Evolutionary conservation across 1,284 basidiomycete species (phyloP).

Genomic region (Sporisorium iseilematis-ciliati): DNA sequence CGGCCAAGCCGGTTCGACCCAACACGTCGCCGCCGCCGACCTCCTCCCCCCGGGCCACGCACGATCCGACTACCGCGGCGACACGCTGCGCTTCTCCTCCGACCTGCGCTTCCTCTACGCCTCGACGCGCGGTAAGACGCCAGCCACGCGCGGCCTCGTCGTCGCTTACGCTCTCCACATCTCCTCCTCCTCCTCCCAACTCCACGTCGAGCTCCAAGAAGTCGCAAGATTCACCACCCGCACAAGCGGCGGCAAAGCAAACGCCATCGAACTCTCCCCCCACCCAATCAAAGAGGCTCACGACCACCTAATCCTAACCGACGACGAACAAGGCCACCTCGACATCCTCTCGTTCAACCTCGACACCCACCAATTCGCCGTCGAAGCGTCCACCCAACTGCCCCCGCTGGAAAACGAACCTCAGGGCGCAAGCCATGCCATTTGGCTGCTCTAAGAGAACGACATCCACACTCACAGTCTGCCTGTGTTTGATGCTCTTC

Average conservation of each 20-base stretch:
- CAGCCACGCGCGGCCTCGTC: slow-evolving; percentile 36
- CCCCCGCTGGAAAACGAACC: slow-evolving; percentile 15
- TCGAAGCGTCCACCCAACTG: slow-evolving; percentile 37
- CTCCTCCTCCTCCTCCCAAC: too few relatives aligned
- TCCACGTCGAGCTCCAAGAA: slow-evolving; percentile 1
- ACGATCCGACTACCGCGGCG: slow-evolving; percentile 46
- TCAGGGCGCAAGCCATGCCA: slow-evolving; percentile 65
- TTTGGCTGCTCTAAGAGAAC: slow-evolving; percentile 63
- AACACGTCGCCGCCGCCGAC: slow-evolving; percentile 24
- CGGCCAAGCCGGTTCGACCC: background rate
- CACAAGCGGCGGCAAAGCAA: slow-evolving; percentile 65
- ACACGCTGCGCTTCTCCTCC: slow-evolving; percentile 63
- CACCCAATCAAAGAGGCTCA: background rate
- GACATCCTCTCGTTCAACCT: slow-evolving; percentile 53
- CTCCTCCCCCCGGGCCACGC: slow-evolving; percentile 25
- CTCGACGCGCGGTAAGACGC: slow-evolving; percentile 57
- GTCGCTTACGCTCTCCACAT: slow-evolving; percentile 29
- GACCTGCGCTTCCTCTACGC: slow-evolving; percentile 50
- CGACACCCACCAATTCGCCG: background rate
- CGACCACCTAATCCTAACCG: slow-evolving; percentile 54
- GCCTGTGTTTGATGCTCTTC: background rate
- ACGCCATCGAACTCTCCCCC: slow-evolving; percentile 61
- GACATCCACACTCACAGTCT: too few relatives aligned
- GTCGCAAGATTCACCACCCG: slow-evolving; percentile 45
- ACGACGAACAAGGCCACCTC: slow-evolving; percentile 58